phyloP scores from a whole-genome alignment of 2,329 filamentous ascomycete species.

The Ophiostoma angusticollis region DNA sequence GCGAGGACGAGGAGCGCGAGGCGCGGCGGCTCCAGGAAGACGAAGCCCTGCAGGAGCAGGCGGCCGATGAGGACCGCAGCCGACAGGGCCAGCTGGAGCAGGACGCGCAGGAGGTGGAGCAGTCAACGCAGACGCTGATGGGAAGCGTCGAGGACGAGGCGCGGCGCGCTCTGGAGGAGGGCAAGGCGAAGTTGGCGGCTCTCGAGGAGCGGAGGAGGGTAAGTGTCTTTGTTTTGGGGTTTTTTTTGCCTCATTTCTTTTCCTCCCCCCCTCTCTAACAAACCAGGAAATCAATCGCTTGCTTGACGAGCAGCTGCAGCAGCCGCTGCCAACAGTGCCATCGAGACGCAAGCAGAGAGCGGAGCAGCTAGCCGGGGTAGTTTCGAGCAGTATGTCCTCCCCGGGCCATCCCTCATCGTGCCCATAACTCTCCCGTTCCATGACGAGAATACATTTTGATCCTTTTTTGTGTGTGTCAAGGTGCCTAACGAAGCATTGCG shows the following conservation, averaged over 20 bases:
- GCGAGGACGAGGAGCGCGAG: constrained; percentile 29
- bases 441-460: too few relatives aligned
- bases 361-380: background rate
- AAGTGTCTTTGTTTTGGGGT: too few relatives aligned
- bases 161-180: constrained; percentile 19
- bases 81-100: constrained; percentile 19
- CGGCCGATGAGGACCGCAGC: constrained; percentile 21
- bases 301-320: constrained; percentile 28
- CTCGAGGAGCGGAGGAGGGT: constrained; percentile 25
- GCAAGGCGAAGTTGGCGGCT: constrained; percentile 20
- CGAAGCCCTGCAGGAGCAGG: constrained; percentile 19
- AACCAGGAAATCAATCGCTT: constrained; percentile 29
- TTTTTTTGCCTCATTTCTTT: too few relatives aligned
- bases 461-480: background rate
- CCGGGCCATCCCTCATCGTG: background rate
- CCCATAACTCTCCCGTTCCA: background rate
- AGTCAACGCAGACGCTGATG: constrained; percentile 25
- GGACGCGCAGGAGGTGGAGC: constrained; percentile 21
- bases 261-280: background rate
- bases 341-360: constrained; percentile 14
- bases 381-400: constrained; percentile 1
- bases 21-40: constrained; percentile 25
- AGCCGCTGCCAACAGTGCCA: constrained; percentile 20
- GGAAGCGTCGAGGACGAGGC: constrained; percentile 23
- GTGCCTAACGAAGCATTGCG: constrained; percentile 2